phyloP scores from a whole-genome alignment of 768 basidiomycete species.

The Termitomyces sp. region DNA sequence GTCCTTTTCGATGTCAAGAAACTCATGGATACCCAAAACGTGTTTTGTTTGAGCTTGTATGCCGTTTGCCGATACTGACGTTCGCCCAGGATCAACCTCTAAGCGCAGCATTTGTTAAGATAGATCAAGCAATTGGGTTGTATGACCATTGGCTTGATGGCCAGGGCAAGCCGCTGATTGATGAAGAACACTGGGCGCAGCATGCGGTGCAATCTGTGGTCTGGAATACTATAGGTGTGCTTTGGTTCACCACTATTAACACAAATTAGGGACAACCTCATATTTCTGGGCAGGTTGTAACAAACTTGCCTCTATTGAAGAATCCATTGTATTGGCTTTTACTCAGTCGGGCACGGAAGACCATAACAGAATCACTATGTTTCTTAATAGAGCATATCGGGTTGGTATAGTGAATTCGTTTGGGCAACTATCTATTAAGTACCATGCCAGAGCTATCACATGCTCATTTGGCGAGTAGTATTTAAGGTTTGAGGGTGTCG shows the following conservation, averaged over 20 bases:
- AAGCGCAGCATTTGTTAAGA: slow-evolving; percentile 63
- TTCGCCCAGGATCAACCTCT: slow-evolving; percentile 62
- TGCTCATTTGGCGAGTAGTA: no score
- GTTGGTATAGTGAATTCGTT: slow-evolving; percentile 30
- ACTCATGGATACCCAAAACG: slow-evolving; percentile 64
- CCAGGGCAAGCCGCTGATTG: slow-evolving; percentile 44
- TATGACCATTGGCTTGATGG: slow-evolving; percentile 72
- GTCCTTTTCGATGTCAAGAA: slow-evolving; percentile 76
- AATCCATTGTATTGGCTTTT: slow-evolving; percentile 68
- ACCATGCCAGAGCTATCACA: slow-evolving; percentile 33
- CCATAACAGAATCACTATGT: slow-evolving; percentile 56
- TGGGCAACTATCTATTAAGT: background rate
- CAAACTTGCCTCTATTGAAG: slow-evolving; percentile 61
- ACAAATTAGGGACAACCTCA: background rate
- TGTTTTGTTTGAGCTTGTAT: slow-evolving; percentile 12
- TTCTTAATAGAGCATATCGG: slow-evolving; percentile 66
- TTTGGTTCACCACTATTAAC: background rate
- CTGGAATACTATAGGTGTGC: slow-evolving; percentile 67
- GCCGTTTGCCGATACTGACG: background rate
- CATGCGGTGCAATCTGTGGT: slow-evolving; percentile 73
- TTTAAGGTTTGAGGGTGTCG: background rate
- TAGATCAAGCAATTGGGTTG: slow-evolving; percentile 61
- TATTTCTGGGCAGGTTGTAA: slow-evolving; percentile 52
- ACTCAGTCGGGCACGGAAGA: slow-evolving; percentile 55
- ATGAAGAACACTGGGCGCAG: slow-evolving; percentile 65